These are phyloP conservation scores for Yarrowia alimentaria DNA, from an alignment of 805 yeast genomes.

Conservation along the genomic window DNA sequence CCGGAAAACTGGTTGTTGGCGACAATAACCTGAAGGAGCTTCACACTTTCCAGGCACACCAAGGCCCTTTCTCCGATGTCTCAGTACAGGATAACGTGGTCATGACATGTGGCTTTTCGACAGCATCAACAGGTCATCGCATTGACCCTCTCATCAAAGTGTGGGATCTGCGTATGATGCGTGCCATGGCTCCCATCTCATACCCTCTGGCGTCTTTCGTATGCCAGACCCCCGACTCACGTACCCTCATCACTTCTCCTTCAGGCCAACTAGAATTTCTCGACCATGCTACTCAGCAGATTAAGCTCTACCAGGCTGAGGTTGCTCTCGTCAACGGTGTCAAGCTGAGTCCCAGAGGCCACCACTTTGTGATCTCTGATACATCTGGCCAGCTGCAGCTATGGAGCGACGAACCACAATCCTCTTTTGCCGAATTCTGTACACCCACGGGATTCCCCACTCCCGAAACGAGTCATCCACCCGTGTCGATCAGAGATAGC, in stretches of 20 bases:
- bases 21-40: slow-evolving; percentile 38
- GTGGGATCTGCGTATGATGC: slow-evolving; percentile 72
- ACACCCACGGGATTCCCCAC: slow-evolving; percentile 56
- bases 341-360: slow-evolving; percentile 70
- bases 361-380: slow-evolving; percentile 69
- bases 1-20: slow-evolving; percentile 35
- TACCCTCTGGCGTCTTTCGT: slow-evolving; percentile 84
- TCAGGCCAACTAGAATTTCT: slow-evolving; percentile 88
- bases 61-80: slow-evolving; percentile 43
- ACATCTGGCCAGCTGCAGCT: slow-evolving; percentile 58
- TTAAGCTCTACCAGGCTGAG: slow-evolving; percentile 61
- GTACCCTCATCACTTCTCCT: slow-evolving; percentile 71
- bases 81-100: slow-evolving; percentile 41
- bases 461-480: slow-evolving; percentile 32
- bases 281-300: slow-evolving; percentile 69
- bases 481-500: slow-evolving; percentile 43
- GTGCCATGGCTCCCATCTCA: slow-evolving; percentile 73
- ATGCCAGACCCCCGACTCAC: slow-evolving; percentile 79
- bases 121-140: slow-evolving; percentile 56
- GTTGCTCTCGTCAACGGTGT: slow-evolving; percentile 50
- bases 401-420: slow-evolving; percentile 58
- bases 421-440: slow-evolving; percentile 45
- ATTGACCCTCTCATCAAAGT: slow-evolving; percentile 81
- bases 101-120: slow-evolving; percentile 73
- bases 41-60: slow-evolving; percentile 39